Conservation (phyloP, 1,284 basidiomycete species). For the Pseudozyma sp. region DNA sequence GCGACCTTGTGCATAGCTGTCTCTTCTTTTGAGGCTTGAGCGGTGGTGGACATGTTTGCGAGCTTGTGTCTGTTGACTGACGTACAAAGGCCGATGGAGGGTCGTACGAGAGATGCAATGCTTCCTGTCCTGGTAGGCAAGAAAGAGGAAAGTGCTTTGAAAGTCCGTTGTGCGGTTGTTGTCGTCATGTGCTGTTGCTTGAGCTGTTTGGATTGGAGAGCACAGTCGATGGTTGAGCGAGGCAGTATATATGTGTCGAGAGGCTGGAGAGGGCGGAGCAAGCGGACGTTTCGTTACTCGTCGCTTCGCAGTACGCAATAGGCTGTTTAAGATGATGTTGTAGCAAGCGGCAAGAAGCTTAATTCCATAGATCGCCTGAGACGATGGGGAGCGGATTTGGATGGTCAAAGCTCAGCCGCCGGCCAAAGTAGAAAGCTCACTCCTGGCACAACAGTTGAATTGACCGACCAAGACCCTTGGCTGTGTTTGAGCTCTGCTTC, state of each 20-base stretch:
- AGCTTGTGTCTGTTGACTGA: neutral
- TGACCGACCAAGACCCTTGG: no score
- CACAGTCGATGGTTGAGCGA: neutral
- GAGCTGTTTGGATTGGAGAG: neutral
- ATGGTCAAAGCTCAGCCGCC: no score
- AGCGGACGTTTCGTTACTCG: no score
- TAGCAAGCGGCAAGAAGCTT: no score
- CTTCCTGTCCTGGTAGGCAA: neutral
- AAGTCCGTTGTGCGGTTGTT: neutral
- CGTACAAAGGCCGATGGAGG: neutral
- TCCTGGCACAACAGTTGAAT: no score
- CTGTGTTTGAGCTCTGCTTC: no score
- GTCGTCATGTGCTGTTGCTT: slow-evolving; percentile 19
- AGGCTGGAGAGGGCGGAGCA: neutral
- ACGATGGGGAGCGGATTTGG: no score
- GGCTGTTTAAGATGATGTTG: no score
- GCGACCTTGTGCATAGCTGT: slow-evolving; percentile 53
- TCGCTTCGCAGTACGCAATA: no score
- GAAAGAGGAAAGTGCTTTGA: neutral
- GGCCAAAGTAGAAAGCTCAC: no score
- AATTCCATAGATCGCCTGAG: no score
- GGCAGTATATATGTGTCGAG: neutral
- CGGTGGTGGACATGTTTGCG: slow-evolving; percentile 16
- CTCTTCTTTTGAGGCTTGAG: slow-evolving; percentile 4
- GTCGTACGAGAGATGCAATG: neutral